Base-by-base conservation (phyloP, 352 stramenopile genomes). In the Phytopythium mirpurense region DNA sequence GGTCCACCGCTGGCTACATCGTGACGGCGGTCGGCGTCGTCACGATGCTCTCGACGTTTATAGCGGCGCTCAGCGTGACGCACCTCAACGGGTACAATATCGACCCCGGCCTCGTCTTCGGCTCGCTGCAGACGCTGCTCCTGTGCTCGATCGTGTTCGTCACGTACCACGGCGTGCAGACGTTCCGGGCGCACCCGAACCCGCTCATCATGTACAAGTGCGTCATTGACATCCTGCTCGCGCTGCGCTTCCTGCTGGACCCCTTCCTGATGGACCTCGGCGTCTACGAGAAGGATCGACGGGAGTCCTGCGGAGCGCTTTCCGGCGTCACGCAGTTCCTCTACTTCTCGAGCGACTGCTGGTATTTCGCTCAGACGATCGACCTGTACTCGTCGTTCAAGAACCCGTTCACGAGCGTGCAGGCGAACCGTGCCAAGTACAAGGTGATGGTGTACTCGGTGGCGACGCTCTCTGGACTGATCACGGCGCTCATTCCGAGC, bases 1-100 rank as follows among this genome's bases (percentile, higher is more conserved):
- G 78, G 78, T 84, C 71, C 2, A 61, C 36, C 2, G 72, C 74
- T 21, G 75, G 73, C 0, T 84, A 74, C 48, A 49, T 62, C 0
- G 78, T 89, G 5, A 52, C 81, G 0, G 48, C 23, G 7, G 58
- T 88, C 2, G 76, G 73, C 0, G 23, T 77, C n/a, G 42, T 68
- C 23, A 71, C 77, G 15, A 23, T 88, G 12, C 19, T 88, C 19
- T 12, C 75, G 2, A 84, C 70, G 34, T 56, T 72, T 12, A 43
- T 65, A 0, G 56, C 79, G 21, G 60, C 80, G 5, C 46, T 86
- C 38, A 59, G 62, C 3, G 63, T 70, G 1, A 45, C 62, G 9
- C 47, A 24, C 0, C 61, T 91, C 11, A 89, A 97, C 58, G 98
- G 96, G 78, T 98, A 90, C 59, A 60, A 54, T 31, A 84, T 87